Percentiles rank a stretch among this genome's conserved stretches.
These are phyloP conservation scores for Cydonia oblonga DNA, from an alignment of 331 rosid genomes.

Conservation along the genomic window DNA sequence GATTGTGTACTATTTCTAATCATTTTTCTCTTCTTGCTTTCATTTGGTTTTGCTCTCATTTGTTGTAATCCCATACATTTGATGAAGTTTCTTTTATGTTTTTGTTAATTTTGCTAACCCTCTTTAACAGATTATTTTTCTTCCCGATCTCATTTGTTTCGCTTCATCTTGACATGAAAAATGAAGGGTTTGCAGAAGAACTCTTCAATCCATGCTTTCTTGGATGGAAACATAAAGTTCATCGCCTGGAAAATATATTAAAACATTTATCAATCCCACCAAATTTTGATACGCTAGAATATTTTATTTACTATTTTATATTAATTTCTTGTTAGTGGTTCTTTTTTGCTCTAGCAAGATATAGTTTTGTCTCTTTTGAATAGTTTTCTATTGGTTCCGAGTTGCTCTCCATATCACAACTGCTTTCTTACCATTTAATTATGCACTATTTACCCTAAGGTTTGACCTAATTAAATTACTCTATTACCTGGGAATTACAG, in stretches of 20 bases:
- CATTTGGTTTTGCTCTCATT: not conserved
- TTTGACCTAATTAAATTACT: not conserved
- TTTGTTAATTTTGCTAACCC: too few relatives aligned
- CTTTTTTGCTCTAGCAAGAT: constrained; percentile 32
- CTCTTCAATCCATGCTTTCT: not conserved
- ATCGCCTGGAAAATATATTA: not conserved
- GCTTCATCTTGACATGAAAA: not conserved
- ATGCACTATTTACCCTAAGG: not conserved
- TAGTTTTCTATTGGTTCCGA: constrained; percentile 16
- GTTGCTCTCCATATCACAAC: constrained; percentile 2
- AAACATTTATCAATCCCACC: not conserved
- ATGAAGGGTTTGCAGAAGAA: not conserved
- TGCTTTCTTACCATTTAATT: not conserved
- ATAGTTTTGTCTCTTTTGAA: constrained; percentile 30
- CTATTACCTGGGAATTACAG: constrained; percentile 21
- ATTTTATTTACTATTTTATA: not conserved
- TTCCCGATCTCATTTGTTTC: not conserved
- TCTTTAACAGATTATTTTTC: too few relatives aligned
- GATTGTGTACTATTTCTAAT: not conserved
- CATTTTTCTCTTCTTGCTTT: not conserved
- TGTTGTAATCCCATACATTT: not conserved
- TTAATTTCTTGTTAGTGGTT: constrained; percentile 11
- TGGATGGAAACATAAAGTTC: not conserved
- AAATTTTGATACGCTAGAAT: not conserved
- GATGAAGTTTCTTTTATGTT: not conserved